Base-by-base conservation (phyloP, 352 stramenopile species). In the Pythium phragmiticola region DNA sequence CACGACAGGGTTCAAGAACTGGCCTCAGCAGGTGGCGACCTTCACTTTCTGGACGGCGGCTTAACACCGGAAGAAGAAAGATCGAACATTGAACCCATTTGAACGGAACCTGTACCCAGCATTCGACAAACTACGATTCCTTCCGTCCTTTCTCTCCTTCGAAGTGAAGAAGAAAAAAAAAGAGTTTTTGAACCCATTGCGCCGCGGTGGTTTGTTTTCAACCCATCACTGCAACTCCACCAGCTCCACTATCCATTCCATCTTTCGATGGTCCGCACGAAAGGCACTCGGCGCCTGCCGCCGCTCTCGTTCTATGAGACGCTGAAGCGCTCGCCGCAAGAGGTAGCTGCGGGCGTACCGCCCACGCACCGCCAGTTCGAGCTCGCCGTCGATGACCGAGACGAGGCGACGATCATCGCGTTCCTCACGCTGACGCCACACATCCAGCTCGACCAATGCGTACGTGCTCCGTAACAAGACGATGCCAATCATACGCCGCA, bases 41-140 rank as follows among this genome's bases (percentile, higher is more conserved):
- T 55, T 55, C 49, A 30, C 14, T 16, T 23, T 19, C 26, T 55
- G 49, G 19, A 43, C 28, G 39, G 39, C 12, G 6, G 17, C 26
- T 30, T 30, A 30, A 3, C 26, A 30, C 26, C 13, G n/a, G 28
- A 30, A 14, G 43, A 50, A 30, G 21, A 53, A 53, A 51, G 26
- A 53, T 46, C 39, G 39, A 37, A 53, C 12, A 6, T 9, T 53
- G 47, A 53, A 53, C 47, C 47, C 47, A 53, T 19, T 53, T 19
- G 21, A 13, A 9, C 21, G 36, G 47, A 37, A 30, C 26, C 26
- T 30, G 26, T 30, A 53, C 47, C 47, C 16, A 53, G 12, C 12
- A 37, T 53, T 53, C 23, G 43, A 50, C n/a, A 17, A 50, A 50
- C 6, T 50, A 30, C 43, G 43, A 50, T 16, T 46, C 16, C 7